Evolutionary conservation across 2,329 filamentous ascomycete genomes (phyloP).

Genomic region (Colletotrichum euphorbiae): DNA sequence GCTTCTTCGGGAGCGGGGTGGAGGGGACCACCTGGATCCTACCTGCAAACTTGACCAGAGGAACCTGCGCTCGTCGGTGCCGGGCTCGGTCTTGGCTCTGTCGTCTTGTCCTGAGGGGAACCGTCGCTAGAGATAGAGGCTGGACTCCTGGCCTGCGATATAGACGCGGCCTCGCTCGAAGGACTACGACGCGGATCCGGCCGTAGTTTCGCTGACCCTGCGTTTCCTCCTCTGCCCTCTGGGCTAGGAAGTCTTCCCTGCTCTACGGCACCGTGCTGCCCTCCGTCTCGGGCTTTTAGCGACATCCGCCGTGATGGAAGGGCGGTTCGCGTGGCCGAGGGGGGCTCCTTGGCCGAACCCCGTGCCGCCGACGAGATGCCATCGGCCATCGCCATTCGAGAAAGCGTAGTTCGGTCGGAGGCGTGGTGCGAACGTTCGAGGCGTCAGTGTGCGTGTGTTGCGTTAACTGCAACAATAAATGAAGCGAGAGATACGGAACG

Average conservation of each 20-base stretch:
- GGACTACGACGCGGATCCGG: constrained; percentile 33
- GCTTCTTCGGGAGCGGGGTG: constrained; percentile 23
- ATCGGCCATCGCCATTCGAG: constrained; percentile 41
- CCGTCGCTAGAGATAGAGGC: constrained; percentile 32
- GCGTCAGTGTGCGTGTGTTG: neutral
- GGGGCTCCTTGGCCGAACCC: constrained; percentile 31
- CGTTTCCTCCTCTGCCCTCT: constrained; percentile 3
- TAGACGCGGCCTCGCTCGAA: constrained; percentile 38
- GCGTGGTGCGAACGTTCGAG: neutral
- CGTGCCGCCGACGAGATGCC: constrained; percentile 36
- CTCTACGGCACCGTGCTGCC: constrained; percentile 21
- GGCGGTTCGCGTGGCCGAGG: constrained; percentile 37
- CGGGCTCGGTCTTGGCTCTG: constrained; percentile 34
- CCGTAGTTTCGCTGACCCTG: constrained; percentile 17
- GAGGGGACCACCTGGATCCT: constrained; percentile 35
- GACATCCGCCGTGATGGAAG: constrained; percentile 41
- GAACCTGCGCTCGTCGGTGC: constrained; percentile 28
- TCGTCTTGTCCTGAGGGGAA: constrained; percentile 26
- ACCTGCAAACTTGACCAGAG: constrained; percentile 79
- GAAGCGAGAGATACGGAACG: constrained; percentile 5
- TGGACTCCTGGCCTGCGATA: constrained; percentile 37
- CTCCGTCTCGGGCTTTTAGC: constrained; percentile 33
- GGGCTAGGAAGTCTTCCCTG: constrained; percentile 26
- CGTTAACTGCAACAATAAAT: constrained; percentile 1
- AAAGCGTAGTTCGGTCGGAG: constrained; percentile 7